Conservation (phyloP, 73 alveolate genomes). For the Paramecium tetraurelia region DNA sequence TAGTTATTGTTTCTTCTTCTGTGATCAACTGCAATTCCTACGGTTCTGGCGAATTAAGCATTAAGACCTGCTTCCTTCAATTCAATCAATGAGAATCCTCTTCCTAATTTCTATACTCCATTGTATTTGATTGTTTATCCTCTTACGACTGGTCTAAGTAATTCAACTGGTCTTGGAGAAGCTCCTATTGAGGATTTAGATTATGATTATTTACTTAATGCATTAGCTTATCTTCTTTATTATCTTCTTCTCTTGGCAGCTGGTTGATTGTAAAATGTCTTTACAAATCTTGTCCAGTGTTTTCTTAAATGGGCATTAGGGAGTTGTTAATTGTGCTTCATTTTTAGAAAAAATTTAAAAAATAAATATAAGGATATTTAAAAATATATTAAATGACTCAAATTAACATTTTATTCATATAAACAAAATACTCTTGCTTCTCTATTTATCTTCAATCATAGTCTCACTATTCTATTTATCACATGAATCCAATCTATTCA, state of each 20-base stretch:
- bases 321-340: conserved; percentile 79
- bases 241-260: conserved; percentile 87
- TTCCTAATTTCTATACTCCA: conserved; percentile 83
- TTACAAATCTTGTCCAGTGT: conserved; percentile 91
- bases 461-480: background rate
- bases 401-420: background rate
- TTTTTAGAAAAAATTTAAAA: conserved; percentile 30
- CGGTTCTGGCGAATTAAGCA: conserved; percentile 92
- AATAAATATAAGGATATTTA: conserved; percentile 17
- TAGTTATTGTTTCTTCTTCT: conserved; percentile 93
- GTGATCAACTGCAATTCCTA: conserved; percentile 98
- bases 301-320: conserved; percentile 92
- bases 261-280: conserved; percentile 95
- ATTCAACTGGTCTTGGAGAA: conserved; percentile 82
- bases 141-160: conserved; percentile 92
- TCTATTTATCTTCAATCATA: background rate
- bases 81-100: conserved; percentile 96
- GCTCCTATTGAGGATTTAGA: conserved; percentile 57
- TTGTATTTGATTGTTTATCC: conserved; percentile 89
- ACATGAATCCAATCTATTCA: background rate
- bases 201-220: conserved; percentile 55
- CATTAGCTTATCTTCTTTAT: conserved; percentile 70
- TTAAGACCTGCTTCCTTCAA: conserved; percentile 90
- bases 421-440: background rate
- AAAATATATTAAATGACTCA: conserved; percentile 43